These are phyloP conservation scores for Phylloporus arenicola DNA, from an alignment of 768 basidiomycete genomes.

Conservation along the genomic window DNA sequence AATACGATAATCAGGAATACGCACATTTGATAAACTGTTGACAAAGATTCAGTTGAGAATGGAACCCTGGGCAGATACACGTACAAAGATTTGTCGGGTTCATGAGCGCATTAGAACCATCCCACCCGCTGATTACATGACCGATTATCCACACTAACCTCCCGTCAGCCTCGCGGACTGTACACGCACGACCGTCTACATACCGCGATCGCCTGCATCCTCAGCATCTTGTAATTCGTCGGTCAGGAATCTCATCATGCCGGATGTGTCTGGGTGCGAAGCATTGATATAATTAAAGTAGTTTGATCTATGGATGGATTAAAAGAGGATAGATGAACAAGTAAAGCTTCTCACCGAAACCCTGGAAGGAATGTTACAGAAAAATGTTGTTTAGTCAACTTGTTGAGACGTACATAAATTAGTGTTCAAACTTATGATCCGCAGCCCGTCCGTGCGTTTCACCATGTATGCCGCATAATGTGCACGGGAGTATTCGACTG, in stretches of 20 bases:
- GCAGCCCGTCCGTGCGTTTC: slow-evolving; percentile 56
- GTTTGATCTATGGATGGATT: slow-evolving; percentile 44
- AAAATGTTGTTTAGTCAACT: not conserved
- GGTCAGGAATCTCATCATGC: slow-evolving; percentile 73
- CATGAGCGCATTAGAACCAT: slow-evolving; percentile 57
- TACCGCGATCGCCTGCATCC: slow-evolving; percentile 67
- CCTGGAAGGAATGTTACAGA: slow-evolving; percentile 18
- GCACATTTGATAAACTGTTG: slow-evolving; percentile 47
- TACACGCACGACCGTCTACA: slow-evolving; percentile 6
- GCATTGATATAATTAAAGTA: slow-evolving; percentile 77
- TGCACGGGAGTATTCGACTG: slow-evolving; percentile 50
- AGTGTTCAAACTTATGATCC: slow-evolving; percentile 71
- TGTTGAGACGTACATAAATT: slow-evolving; percentile 54
- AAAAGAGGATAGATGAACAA: slow-evolving; percentile 4
- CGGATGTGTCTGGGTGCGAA: slow-evolving; percentile 61
- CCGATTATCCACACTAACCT: slow-evolving; percentile 46
- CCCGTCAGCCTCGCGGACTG: slow-evolving; percentile 8
- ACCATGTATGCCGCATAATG: slow-evolving; percentile 77
- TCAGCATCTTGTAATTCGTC: slow-evolving; percentile 76
- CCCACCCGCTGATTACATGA: slow-evolving; percentile 62
- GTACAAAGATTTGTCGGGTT: slow-evolving; percentile 68
- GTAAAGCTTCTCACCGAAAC: slow-evolving; percentile 23
- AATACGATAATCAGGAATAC: not conserved
- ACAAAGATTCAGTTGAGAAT: slow-evolving; percentile 1
- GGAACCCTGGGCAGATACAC: slow-evolving; percentile 19